Conservation (phyloP, 371 early-diverging fungal species). For the Apophysomyces elegans region DNA sequence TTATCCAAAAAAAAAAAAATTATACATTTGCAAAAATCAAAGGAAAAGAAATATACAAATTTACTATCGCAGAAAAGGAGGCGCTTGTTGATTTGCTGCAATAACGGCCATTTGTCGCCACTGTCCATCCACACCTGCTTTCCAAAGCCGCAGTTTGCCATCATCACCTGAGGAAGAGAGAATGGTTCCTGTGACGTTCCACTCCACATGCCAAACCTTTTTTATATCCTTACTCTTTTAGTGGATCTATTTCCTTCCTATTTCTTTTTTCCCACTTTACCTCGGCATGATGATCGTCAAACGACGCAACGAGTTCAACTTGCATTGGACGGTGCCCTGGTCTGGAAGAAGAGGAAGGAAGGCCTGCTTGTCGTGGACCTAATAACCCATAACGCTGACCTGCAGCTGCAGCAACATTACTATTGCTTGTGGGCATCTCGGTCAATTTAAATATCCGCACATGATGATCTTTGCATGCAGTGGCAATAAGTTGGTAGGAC, state of each 20-base stretch:
- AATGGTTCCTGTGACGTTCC: conserved; percentile 94
- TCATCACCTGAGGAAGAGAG: conserved; percentile 91
- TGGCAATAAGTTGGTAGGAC: conserved; percentile 91
- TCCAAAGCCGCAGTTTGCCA: conserved; percentile 90
- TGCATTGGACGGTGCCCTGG: conserved; percentile 38
- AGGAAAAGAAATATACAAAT: background rate
- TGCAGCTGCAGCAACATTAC: conserved; percentile 15
- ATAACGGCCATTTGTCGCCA: conserved; percentile 75
- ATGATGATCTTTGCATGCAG: conserved; percentile 84
- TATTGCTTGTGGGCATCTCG: conserved; percentile 36
- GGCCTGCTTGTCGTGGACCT: conserved; percentile 12
- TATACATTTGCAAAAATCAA: background rate
- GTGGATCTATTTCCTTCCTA: conserved; percentile 14
- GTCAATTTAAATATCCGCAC: conserved; percentile 87
- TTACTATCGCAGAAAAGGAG: conserved; percentile 9
- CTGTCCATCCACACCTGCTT: conserved; percentile 64
- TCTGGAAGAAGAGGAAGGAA: conserved; percentile 4
- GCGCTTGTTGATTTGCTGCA: conserved; percentile 46
- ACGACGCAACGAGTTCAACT: conserved; percentile 64
- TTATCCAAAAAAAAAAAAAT: background rate
- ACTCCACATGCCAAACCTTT: conserved; percentile 88
- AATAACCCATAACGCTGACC: conserved; percentile 18
- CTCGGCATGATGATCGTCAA: conserved; percentile 75
- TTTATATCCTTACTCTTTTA: conserved; percentile 11
- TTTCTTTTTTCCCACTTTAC: conserved; percentile 38